Evolutionary conservation across 352 stramenopile species (phyloP).

Genomic region (Pythium grandisporangium): DNA sequence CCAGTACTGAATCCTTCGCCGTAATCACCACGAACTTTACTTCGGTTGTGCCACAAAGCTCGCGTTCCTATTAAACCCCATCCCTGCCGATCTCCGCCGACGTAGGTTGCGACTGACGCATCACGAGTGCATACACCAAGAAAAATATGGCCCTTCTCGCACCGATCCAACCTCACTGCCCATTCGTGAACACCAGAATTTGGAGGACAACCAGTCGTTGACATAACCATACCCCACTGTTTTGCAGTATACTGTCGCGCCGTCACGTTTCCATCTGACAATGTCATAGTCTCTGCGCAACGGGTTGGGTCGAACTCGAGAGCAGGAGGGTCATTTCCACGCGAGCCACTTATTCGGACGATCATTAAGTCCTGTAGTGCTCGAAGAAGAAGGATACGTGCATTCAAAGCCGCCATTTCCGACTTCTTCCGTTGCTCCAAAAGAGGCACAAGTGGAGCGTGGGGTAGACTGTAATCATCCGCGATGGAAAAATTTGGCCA

Average conservation of each 20-base stretch:
- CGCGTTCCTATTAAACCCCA: conserved; percentile 86
- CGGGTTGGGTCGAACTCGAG: conserved; percentile 82
- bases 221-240: conserved; percentile 88
- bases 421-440: conserved; percentile 30
- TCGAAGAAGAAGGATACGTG: conserved; percentile 56
- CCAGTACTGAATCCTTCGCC: conserved; percentile 84
- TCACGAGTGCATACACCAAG: conserved; percentile 81
- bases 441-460: conserved; percentile 58
- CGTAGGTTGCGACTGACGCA: conserved; percentile 81
- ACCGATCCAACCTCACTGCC: conserved; percentile 80
- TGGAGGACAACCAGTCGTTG: conserved; percentile 70
- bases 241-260: conserved; percentile 87
- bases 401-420: conserved; percentile 17
- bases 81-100: conserved; percentile 82
- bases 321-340: conserved; percentile 61
- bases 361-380: conserved; percentile 84
- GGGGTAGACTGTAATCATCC: conserved; percentile 47
- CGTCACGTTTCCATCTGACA: conserved; percentile 75
- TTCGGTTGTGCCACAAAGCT: conserved; percentile 84
- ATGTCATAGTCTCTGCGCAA: conserved; percentile 85
- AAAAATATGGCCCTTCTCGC: conserved; percentile 88
- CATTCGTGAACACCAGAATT: conserved; percentile 85
- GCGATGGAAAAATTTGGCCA: conserved; percentile 53
- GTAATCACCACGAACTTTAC: conserved; percentile 85
- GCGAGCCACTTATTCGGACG: conserved; percentile 57